Conservation (phyloP, 257 asterid species). For the Solanum corneliomulleri region DNA sequence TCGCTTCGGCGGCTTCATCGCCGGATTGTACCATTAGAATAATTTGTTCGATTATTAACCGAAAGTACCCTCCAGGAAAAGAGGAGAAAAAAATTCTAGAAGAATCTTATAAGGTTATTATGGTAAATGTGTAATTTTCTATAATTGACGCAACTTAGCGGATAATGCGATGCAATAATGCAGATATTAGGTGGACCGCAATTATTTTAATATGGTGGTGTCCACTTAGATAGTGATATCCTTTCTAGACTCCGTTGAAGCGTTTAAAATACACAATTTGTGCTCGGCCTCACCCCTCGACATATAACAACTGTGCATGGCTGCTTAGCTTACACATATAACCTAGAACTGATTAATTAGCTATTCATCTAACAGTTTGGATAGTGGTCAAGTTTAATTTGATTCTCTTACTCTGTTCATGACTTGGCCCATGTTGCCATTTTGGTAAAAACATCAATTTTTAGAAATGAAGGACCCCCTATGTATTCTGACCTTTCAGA, state of each 20-base stretch:
- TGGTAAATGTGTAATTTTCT: conserved; percentile 3
- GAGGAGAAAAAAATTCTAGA: neutral
- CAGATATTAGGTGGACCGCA: neutral
- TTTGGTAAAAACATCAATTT: neutral
- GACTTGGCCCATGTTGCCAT: neutral
- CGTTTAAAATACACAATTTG: neutral
- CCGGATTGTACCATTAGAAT: neutral
- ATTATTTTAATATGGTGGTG: conserved; percentile 8
- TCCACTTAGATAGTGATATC: conserved; percentile 20
- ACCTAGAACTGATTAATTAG: neutral
- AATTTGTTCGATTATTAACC: neutral
- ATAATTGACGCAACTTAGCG: neutral
- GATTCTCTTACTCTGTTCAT: neutral
- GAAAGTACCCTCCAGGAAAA: neutral
- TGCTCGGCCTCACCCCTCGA: neutral
- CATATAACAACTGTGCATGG: neutral
- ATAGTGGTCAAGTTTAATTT: neutral
- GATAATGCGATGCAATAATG: conserved; percentile 10
- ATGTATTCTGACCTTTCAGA: neutral
- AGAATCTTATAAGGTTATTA: neutral
- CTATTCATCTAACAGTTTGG: neutral
- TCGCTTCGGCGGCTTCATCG: neutral
- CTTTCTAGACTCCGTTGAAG: neutral
- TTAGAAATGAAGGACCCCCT: neutral
- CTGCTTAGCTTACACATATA: neutral